These are phyloP conservation scores for Perkinsus olseni DNA, from an alignment of 169 alveolate genomes.

Conservation along the genomic window DNA sequence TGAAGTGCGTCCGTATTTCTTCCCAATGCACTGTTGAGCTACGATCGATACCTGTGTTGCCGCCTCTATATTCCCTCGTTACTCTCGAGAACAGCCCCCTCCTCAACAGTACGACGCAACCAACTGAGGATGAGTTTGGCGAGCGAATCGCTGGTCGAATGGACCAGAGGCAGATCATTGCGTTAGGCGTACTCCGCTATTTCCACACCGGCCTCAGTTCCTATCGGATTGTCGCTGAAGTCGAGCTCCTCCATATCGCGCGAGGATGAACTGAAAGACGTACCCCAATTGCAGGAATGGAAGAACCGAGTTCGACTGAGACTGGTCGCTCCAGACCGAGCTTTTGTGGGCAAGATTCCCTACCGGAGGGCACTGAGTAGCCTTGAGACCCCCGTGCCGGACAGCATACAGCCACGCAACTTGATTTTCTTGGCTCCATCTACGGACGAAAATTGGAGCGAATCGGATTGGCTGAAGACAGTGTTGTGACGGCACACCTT, in stretches of 20 bases:
- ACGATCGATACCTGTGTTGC: no score
- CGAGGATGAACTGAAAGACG: neutral
- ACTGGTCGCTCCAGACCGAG: no score
- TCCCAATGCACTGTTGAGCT: neutral
- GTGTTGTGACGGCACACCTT: neutral
- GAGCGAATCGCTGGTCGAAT: neutral
- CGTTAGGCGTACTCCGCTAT: neutral
- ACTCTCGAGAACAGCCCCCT: no score
- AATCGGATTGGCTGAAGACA: neutral
- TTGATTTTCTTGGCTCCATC: neutral
- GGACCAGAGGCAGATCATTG: neutral
- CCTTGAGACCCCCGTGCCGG: neutral
- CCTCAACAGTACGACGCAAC: no score
- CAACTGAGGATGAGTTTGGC: no score
- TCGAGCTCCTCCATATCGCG: neutral
- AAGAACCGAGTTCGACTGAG: no score
- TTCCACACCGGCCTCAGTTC: neutral
- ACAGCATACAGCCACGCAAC: neutral
- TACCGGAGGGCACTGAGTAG: neutral
- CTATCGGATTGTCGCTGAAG: neutral
- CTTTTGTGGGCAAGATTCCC: neutral
- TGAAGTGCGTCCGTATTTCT: no score
- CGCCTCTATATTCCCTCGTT: no score
- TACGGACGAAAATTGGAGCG: neutral
- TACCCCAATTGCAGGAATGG: no score